A percentile compares a stretch with the other conserved stretches of the same genome.
Conservation (phyloP, 345 rosid species). For the Noccaea bulbosa region DNA sequence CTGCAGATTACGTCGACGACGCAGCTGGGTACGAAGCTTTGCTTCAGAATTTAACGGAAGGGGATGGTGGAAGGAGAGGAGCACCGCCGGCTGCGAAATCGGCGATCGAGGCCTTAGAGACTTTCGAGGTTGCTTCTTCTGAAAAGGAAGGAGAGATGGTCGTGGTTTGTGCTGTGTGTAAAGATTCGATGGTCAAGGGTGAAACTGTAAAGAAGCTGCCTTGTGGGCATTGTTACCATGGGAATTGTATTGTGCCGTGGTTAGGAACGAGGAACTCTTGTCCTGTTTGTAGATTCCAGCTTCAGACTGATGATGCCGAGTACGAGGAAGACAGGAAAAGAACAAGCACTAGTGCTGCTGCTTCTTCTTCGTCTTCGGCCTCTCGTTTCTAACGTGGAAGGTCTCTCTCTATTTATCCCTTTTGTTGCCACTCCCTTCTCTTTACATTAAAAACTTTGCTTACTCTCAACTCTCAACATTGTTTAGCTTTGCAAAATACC, state of each 20-base stretch:
- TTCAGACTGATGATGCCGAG: slow-evolving; percentile 70
- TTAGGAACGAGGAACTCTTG: slow-evolving; percentile 72
- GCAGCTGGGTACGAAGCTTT: slow-evolving; percentile 68
- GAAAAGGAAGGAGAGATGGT: slow-evolving; percentile 35
- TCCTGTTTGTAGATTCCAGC: slow-evolving; percentile 70
- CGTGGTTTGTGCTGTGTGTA: slow-evolving; percentile 60
- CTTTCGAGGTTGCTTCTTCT: slow-evolving; percentile 43
- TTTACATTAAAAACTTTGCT: slow-evolving; percentile 2
- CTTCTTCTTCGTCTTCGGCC: slow-evolving; percentile 21
- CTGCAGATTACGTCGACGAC: slow-evolving; percentile 61
- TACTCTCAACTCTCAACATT: slow-evolving; percentile 17
- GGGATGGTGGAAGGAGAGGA: slow-evolving; percentile 61
- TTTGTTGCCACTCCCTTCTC: slow-evolving; percentile 15
- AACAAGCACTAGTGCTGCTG: background rate
- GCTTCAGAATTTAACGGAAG: slow-evolving; percentile 70
- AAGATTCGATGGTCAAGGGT: slow-evolving; percentile 58
- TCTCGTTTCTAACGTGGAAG: slow-evolving; percentile 22
- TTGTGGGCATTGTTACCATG: slow-evolving; percentile 74
- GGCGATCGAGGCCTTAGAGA: slow-evolving; percentile 50
- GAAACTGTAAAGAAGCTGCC: slow-evolving; percentile 63
- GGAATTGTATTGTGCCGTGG: slow-evolving; percentile 72
- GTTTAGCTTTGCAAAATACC: background rate
- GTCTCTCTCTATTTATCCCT: background rate
- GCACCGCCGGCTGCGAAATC: slow-evolving; percentile 69
- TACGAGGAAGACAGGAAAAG: slow-evolving; percentile 63